These are phyloP conservation scores for Nicotiana knightiana DNA, from an alignment of 257 asterid species.

Conservation along the genomic window DNA sequence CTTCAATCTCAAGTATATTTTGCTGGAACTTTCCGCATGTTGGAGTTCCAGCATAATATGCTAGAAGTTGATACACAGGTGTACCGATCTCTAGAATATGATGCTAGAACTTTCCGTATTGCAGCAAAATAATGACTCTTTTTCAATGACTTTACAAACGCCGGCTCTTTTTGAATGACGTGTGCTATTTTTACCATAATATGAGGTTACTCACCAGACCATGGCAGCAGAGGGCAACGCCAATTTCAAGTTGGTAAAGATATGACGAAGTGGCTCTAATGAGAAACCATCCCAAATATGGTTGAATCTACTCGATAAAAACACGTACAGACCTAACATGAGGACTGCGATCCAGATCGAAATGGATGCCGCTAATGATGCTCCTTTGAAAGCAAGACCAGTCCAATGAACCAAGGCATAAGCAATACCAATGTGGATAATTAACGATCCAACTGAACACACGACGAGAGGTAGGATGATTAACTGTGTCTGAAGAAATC, in stretches of 20 bases:
- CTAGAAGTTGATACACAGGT: too few relatives aligned
- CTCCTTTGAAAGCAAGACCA: conserved; percentile 38
- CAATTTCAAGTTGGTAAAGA: conserved; percentile 32
- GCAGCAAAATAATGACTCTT: too few relatives aligned
- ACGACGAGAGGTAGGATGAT: conserved; percentile 40
- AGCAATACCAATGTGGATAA: conserved; percentile 43
- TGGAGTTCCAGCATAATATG: too few relatives aligned
- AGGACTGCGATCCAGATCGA: conserved; percentile 55
- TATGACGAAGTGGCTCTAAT: conserved; percentile 25
- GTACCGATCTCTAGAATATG: too few relatives aligned
- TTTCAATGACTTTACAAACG: too few relatives aligned
- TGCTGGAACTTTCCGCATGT: too few relatives aligned
- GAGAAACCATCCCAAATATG: conserved; percentile 32
- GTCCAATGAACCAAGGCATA: conserved; percentile 42
- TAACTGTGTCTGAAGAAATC: conserved; percentile 68
- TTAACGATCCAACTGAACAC: conserved; percentile 40
- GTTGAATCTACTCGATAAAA: conserved; percentile 26
- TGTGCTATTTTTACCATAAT: neutral
- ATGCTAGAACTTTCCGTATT: too few relatives aligned
- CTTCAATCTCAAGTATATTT: too few relatives aligned
- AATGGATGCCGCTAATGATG: conserved; percentile 54
- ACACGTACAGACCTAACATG: conserved; percentile 34
- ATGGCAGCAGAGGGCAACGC: conserved; percentile 65
- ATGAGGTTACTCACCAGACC: conserved; percentile 41
- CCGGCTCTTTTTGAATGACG: too few relatives aligned